Base-by-base conservation (phyloP, 1,139 yeast genomes). In the Lodderomyces orthopsilosis region DNA sequence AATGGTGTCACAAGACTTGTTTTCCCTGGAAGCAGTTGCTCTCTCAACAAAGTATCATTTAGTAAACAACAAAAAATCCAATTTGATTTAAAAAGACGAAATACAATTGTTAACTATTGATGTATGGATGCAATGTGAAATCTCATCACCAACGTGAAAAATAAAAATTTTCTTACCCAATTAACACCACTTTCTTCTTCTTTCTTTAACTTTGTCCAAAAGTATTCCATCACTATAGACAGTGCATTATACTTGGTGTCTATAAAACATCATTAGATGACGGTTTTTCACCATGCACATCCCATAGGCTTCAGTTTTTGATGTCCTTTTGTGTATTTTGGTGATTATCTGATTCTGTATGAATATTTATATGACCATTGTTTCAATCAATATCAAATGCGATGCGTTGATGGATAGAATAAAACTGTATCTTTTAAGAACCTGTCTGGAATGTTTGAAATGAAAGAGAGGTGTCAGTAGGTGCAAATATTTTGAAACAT, bases 381-480 rank as follows among this genome's bases (percentile, higher is more conserved):
- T 40, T 40, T 42, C 59, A 47, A 61, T 66, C 61, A 54, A 58
- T 56, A 53, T 53, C 46, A 52, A 55, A 56, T 66, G 77, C 74
- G 77, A 72, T 73, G 61, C 45, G 72, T 59, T 66, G 74, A 68
- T 68, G 78, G 77, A 70, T 54, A 73, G 74, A 73, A 39, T 42
- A 44, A 64, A 68, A 40, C 37, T 62, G 71, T 58, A 57, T 61
- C 71, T 65, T 61, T 63, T 69, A 72, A 73, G 77, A 73, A 72
- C 78, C 66, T 72, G 77, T 73, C 77, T 73, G 78, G 77, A 72
- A 48, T 54, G 41, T 48, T 50, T 50, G 28, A 50, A 30, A 57
- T 73, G 78, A 73, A 68, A 72, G 77, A 72, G 77, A 72, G 77
- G 78, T 73, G 78, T 73, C 78, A 73, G 77, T 55, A 58, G 77